Evolutionary conservation across 169 alveolate species (phyloP), one percentile per base, ranked within the genome.

Genomic region (Cyclospora cayetanensis): DNA sequence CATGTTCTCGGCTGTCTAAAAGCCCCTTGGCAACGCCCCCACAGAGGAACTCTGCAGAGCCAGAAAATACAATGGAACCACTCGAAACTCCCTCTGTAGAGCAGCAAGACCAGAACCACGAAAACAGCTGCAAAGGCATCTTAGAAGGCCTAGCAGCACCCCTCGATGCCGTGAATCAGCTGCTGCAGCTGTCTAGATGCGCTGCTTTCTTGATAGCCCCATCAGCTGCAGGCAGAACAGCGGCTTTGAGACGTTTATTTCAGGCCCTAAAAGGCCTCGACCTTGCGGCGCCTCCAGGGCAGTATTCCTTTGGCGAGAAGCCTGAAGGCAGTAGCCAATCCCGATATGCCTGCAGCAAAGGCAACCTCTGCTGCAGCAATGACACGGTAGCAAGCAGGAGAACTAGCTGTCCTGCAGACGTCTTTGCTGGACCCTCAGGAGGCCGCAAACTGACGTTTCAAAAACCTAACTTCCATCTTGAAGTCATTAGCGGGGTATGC

Each of bases 101-200:
- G 42, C 76, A 2, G 34, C 72, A 11, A 18, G 29, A 18, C 43
- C 77, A 65, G 77, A 35, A 65, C 43, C 77, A 65, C 43, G n/a
- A n/a, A 35, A 65, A 41, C 77, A 65, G 77, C 77, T 27, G 77
- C 77, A 46, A 46, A 46, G 55, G 55, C 55, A 46, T 7, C 55
- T 9, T 7, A 46, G 55, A 46, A 7, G 7, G 55, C 55, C 55
- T 46, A 15, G 55, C 55, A 9, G 1, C 77, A 65, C 43, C 77
- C 4, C 20, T 7, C 41, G 41, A 25, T 4, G 77, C 77, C 15
- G 43, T 65, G 2, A 12, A 27, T 35, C 39, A 27, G 77, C 77
- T 65, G 77, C 77, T 27, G 39, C 77, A 65, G 77, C 43, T 27
- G 37, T n/a, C 25, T 18, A 25, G 41, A 3, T 5, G 41, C 34